Conservation (phyloP, 768 basidiomycete genomes). For the Termitomyces sp. region DNA sequence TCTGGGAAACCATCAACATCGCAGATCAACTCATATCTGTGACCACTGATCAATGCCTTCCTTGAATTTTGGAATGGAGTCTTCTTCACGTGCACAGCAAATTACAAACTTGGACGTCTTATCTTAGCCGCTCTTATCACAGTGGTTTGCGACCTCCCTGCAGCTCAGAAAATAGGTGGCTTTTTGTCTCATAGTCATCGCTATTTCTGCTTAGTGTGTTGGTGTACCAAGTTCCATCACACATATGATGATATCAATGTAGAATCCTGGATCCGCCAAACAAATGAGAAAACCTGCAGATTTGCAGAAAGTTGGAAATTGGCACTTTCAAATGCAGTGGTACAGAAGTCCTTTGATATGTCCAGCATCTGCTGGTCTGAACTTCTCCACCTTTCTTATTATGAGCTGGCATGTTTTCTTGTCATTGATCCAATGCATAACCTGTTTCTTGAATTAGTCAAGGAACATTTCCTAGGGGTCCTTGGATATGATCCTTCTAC, state of each 20-base stretch:
- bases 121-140: conserved; percentile 11
- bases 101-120: conserved; percentile 1
- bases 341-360: conserved; percentile 13
- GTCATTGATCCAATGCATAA: conserved; percentile 28
- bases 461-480: conserved; percentile 15
- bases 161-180: conserved; percentile 10
- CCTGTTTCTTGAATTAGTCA: conserved; percentile 15
- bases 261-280: conserved; percentile 8
- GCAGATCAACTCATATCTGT: conserved; percentile 19
- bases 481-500: conserved; percentile 9
- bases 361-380: conserved; percentile 24
- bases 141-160: conserved; percentile 24
- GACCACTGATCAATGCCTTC: conserved; percentile 21
- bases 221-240: conserved; percentile 5
- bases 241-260: not conserved
- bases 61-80: conserved; percentile 11
- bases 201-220: conserved; percentile 6
- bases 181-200: conserved; percentile 5
- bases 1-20: conserved; percentile 26
- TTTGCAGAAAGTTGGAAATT: conserved; percentile 12
- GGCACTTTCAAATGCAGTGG: conserved; percentile 1
- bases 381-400: conserved; percentile 24
- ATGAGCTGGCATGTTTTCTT: conserved; percentile 17
- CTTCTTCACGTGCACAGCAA: conserved; percentile 1
- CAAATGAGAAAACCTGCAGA: too few relatives aligned